These are phyloP conservation scores for Platanthera zijinensis DNA, from an alignment of 106 monocot genomes.

Conservation along the genomic window DNA sequence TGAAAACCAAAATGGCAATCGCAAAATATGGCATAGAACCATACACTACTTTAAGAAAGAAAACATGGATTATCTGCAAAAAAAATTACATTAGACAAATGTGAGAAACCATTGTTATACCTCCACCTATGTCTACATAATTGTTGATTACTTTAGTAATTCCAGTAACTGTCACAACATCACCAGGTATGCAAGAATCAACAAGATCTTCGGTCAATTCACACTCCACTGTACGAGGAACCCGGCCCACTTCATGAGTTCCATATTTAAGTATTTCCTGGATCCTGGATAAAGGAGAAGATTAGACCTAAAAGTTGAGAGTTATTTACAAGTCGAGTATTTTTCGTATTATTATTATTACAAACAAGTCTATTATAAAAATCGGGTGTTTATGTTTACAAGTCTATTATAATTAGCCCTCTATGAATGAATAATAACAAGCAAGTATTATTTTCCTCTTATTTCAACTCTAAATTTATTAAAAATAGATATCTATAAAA, in stretches of 20 bases:
- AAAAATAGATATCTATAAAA: background rate
- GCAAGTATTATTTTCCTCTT: no score
- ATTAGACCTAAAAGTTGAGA: background rate
- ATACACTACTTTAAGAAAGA: background rate
- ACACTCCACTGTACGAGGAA: slow-evolving; percentile 96
- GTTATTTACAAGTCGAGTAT: no score
- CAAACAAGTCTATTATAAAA: no score
- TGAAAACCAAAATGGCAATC: background rate
- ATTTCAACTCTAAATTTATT: background rate
- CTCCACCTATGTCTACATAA: slow-evolving; percentile 97
- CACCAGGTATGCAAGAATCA: slow-evolving; percentile 99
- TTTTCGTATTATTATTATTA: no score
- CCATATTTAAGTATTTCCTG: slow-evolving; percentile 74
- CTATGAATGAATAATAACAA: no score
- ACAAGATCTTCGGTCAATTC: slow-evolving; percentile 94
- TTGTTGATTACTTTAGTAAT: slow-evolving; percentile 95
- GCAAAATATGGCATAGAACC: background rate
- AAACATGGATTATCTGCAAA: background rate
- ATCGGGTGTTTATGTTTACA: no score
- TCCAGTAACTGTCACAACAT: slow-evolving; percentile 84
- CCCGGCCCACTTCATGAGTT: slow-evolving; percentile 89
- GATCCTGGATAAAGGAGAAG: slow-evolving; percentile 35
- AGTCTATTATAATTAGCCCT: no score
- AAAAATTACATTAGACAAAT: background rate
- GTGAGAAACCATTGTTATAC: slow-evolving; percentile 21